Evolutionary conservation across 441 rosid species (phyloP).

Genomic region (Melastoma candidum): DNA sequence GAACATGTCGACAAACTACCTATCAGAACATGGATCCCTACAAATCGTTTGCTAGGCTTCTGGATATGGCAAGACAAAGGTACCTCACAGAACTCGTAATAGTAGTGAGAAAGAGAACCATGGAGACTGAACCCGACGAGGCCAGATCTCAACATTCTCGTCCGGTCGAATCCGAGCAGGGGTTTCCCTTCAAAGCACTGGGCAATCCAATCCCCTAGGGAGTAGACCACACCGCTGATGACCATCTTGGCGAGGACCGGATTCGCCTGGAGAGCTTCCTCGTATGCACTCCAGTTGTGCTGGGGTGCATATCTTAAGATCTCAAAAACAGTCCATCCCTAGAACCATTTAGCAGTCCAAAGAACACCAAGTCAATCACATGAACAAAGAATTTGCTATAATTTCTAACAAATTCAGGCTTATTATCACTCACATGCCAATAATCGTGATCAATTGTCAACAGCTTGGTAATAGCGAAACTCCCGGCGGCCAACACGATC

Average conservation of each 20-base stretch:
- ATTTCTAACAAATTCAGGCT: neutral
- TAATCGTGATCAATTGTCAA: constrained; percentile 84
- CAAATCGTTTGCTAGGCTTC: constrained; percentile 5
- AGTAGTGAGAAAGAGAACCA: too few relatives aligned
- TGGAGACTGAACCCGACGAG: too few relatives aligned
- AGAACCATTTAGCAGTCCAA: too few relatives aligned
- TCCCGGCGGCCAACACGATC: neutral
- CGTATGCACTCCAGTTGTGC: constrained; percentile 94
- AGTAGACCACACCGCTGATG: constrained; percentile 83
- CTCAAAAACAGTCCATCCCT: constrained; percentile 98
- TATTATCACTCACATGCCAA: constrained; percentile 73
- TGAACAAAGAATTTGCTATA: too few relatives aligned
- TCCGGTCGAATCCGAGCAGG: constrained; percentile 60
- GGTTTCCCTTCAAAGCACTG: constrained; percentile 96
- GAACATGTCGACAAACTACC: constrained; percentile 4
- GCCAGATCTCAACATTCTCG: constrained; percentile 76
- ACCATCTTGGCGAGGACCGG: constrained; percentile 98
- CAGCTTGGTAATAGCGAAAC: constrained; percentile 25
- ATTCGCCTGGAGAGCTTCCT: constrained; percentile 67
- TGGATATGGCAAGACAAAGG: neutral
- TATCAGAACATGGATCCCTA: neutral
- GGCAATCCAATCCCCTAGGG: constrained; percentile 94
- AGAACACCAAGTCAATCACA: too few relatives aligned
- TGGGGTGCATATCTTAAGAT: constrained; percentile 69
- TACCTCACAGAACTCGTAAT: constrained; percentile 43